Evolutionary conservation across 345 rosid genomes (phyloP).

Genomic region (Geranium rotundifolium): DNA sequence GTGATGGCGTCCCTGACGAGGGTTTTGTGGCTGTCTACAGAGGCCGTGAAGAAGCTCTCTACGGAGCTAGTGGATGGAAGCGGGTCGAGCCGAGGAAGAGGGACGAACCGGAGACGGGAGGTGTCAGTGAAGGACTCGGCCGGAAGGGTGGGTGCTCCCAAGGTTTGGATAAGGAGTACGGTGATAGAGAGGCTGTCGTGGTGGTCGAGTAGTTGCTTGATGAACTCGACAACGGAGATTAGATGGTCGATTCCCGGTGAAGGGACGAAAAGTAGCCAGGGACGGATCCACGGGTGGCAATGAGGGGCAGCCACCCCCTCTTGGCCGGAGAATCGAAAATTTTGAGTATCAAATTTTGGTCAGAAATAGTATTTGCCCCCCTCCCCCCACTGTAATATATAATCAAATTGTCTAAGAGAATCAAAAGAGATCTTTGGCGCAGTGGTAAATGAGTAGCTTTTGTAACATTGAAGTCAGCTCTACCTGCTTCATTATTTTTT

Average conservation of each 20-base stretch:
- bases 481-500: no score
- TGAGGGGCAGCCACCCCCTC: no score
- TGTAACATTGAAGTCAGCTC: no score
- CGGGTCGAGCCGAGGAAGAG: slow-evolving; percentile 13
- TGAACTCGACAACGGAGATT: slow-evolving; percentile 23
- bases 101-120: slow-evolving; percentile 23
- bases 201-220: slow-evolving; percentile 30
- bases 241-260: slow-evolving; percentile 45
- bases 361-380: no score
- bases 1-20: slow-evolving; percentile 21
- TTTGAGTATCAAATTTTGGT: no score
- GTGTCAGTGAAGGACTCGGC: neutral
- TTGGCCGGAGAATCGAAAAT: no score
- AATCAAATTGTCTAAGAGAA: no score
- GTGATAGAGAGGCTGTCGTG: slow-evolving; percentile 37
- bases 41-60: neutral
- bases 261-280: slow-evolving; percentile 38
- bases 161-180: slow-evolving; percentile 22
- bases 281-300: no score
- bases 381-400: no score
- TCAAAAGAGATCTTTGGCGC: no score
- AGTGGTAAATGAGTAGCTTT: no score
- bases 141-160: slow-evolving; percentile 1
- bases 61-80: neutral
- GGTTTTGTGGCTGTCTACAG: slow-evolving; percentile 20